phyloP scores from a whole-genome alignment of 2,329 filamentous ascomycete species.

The Curvularia lunata region DNA sequence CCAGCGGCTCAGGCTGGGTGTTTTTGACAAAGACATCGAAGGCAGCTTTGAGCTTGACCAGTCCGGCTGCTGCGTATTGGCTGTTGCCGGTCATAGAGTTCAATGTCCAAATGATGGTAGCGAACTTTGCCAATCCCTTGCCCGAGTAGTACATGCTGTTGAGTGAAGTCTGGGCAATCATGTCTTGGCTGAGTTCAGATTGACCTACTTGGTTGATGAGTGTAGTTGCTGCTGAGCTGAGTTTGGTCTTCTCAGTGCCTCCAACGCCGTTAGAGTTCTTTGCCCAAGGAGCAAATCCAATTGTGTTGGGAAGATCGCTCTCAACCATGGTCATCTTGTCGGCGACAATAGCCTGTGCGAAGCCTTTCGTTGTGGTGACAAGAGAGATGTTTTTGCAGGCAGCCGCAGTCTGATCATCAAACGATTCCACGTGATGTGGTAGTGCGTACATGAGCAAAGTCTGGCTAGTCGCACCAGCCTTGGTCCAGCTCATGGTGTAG shows the following conservation, averaged over 20 bases:
- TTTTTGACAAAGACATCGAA: conserved; percentile 59
- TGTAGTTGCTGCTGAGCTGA: conserved; percentile 60
- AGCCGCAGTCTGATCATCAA: conserved; percentile 64
- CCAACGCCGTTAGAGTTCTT: conserved; percentile 52
- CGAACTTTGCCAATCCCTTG: conserved; percentile 54
- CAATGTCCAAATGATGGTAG: conserved; percentile 53
- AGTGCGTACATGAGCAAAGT: conserved; percentile 85
- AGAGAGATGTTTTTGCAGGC: conserved; percentile 64
- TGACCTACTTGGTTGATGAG: conserved; percentile 67
- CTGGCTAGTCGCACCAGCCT: conserved; percentile 64
- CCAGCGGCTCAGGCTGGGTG: conserved; percentile 58
- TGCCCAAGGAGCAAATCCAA: conserved; percentile 83
- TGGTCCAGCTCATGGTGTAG: conserved; percentile 76
- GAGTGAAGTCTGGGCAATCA: conserved; percentile 73
- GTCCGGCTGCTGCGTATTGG: conserved; percentile 57
- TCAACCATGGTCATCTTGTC: conserved; percentile 73
- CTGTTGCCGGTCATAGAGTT: conserved; percentile 67
- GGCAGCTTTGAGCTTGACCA: conserved; percentile 59
- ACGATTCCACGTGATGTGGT: conserved; percentile 83
- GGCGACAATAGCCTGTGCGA: conserved; percentile 69
- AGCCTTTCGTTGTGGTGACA: conserved; percentile 84
- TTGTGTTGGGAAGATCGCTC: conserved; percentile 67
- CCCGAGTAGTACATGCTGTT: conserved; percentile 96
- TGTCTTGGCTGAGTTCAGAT: conserved; percentile 77
- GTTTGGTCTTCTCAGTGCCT: conserved; percentile 37